A percentile compares a stretch with the other conserved stretches of the same genome.
phyloP scores from a whole-genome alignment of 129 eudicot species.

The Lactuca sativa region DNA sequence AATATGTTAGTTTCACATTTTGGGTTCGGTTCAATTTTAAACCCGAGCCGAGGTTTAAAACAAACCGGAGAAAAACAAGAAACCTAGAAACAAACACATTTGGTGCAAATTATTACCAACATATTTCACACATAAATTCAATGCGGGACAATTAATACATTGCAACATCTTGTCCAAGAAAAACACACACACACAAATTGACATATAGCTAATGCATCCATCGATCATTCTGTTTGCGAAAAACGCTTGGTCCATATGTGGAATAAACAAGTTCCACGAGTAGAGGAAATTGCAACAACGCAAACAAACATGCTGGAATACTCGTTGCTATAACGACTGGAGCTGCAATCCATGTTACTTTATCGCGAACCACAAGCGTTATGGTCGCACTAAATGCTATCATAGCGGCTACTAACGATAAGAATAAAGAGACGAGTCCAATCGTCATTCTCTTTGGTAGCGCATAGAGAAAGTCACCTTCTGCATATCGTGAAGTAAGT shows the following conservation, averaged over 20 bases:
- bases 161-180: not conserved
- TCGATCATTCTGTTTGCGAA: not conserved
- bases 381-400: constrained; percentile 30
- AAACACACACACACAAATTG: not conserved
- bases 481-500: constrained; percentile 24
- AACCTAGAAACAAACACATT: too few species aligned
- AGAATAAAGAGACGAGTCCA: constrained; percentile 22
- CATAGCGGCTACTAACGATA: constrained; percentile 25
- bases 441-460: constrained; percentile 26
- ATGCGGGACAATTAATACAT: not conserved
- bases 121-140: not conserved
- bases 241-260: constrained; percentile 21
- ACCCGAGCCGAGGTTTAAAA: too few species aligned
- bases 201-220: not conserved
- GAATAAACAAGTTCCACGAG: constrained; percentile 13
- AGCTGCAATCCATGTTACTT: constrained; percentile 19
- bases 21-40: too few species aligned
- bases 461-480: constrained; percentile 18
- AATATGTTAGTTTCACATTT: too few species aligned
- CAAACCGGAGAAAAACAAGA: too few species aligned
- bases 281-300: constrained; percentile 15
- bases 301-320: constrained; percentile 24
- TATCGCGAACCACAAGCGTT: constrained; percentile 6
- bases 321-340: constrained; percentile 13
- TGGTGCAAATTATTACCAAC: too few species aligned